Conservation (phyloP, 176 grass and related monocot genomes). For the Raddia guianensis region DNA sequence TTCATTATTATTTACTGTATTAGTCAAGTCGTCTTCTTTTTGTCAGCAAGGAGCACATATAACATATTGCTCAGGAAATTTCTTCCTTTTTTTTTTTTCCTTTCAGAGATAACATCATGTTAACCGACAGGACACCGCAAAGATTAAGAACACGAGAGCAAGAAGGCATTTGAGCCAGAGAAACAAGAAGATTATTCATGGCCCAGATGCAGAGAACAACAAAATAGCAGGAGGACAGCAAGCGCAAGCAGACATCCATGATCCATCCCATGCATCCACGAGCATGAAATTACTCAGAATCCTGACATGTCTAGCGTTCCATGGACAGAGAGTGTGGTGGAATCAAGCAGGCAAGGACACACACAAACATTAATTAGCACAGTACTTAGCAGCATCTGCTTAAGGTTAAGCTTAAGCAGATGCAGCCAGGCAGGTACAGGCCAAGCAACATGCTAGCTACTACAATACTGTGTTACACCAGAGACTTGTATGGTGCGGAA, state of each 20-base stretch:
- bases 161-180: background rate
- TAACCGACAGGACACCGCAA: background rate
- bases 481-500: constrained; percentile 32
- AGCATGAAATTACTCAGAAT: constrained; percentile 38
- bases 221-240: constrained; percentile 2
- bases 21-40: background rate
- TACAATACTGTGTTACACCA: constrained; percentile 10
- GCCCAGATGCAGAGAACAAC: background rate
- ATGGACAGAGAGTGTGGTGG: constrained; percentile 23
- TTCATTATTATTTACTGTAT: background rate
- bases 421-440: background rate
- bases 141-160: background rate
- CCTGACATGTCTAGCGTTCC: constrained; percentile 33
- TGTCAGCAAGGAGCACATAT: background rate
- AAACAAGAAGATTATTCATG: constrained; percentile 12
- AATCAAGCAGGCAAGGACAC: constrained; percentile 14
- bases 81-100: background rate
- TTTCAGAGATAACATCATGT: background rate
- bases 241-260: constrained; percentile 18
- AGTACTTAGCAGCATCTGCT: background rate
- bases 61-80: background rate
- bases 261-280: constrained; percentile 38
- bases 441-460: constrained; percentile 33
- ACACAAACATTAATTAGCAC: constrained; percentile 8
- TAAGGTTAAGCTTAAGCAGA: constrained; percentile 20